Evolutionary conservation across 306 rosid genomes (phyloP).

Genomic region (Citrullus mucosospermus): DNA sequence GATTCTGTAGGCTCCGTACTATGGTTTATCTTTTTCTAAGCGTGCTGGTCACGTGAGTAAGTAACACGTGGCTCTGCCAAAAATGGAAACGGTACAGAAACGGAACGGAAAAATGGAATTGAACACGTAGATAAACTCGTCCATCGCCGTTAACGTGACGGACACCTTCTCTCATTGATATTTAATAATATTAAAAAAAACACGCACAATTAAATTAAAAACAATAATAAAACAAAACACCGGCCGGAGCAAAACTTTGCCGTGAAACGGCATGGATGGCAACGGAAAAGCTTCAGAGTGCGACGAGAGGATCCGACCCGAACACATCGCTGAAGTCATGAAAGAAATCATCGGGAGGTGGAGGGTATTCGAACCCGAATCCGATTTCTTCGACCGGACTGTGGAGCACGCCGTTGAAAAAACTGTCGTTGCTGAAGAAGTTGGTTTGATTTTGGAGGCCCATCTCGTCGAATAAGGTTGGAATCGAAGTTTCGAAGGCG

Average conservation of each 20-base stretch:
- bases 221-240: not conserved
- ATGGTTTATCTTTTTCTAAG: not conserved
- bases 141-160: slow-evolving; percentile 10
- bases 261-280: not conserved
- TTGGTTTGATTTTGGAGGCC: slow-evolving; percentile 8
- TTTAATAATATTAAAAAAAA: not conserved
- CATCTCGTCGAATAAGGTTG: slow-evolving; percentile 23
- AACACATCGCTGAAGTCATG: slow-evolving; percentile 85
- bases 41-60: slow-evolving; percentile 5
- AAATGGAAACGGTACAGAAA: not conserved
- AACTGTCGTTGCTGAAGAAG: slow-evolving; percentile 9
- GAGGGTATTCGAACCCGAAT: slow-evolving; percentile 32
- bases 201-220: not conserved
- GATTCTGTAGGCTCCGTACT: not conserved
- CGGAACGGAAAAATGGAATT: not conserved
- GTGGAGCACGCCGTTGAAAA: slow-evolving; percentile 14
- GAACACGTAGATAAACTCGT: not conserved
- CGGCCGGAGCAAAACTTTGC: slow-evolving; percentile 17
- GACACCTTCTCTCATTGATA: not conserved
- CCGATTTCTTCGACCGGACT: slow-evolving; percentile 16
- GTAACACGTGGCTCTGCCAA: not conserved
- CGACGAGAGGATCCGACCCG: slow-evolving; percentile 34
- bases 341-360: slow-evolving; percentile 38
- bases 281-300: not conserved
- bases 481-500: slow-evolving; percentile 30